These are phyloP conservation scores for Cutaneotrichosporon sp. DNA, from an alignment of 1,284 basidiomycete genomes.

Conservation along the genomic window DNA sequence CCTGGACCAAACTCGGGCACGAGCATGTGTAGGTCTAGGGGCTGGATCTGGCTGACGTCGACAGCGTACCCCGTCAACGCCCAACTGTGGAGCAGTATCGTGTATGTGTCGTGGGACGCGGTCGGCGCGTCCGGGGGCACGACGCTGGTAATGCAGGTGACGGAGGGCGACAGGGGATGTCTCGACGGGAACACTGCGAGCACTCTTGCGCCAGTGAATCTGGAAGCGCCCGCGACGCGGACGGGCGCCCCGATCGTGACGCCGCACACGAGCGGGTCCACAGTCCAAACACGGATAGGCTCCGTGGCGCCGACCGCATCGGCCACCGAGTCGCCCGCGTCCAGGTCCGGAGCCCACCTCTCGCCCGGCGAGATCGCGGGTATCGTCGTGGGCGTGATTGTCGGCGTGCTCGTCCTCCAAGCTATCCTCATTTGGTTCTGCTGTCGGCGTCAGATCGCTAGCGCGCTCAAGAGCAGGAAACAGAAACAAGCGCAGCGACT, in stretches of 20 bases:
- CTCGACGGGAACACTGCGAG: constrained; percentile 31
- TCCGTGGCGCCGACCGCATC: constrained; percentile 21
- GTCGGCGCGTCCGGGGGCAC: constrained; percentile 28
- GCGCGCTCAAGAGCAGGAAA: constrained; percentile 23
- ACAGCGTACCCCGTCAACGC: constrained; percentile 36
- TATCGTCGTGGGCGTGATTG: constrained; percentile 34
- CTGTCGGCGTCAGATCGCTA: constrained; percentile 35
- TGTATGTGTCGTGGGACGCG: constrained; percentile 36
- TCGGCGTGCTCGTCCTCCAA: constrained; percentile 31
- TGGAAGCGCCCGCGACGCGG: constrained; percentile 1
- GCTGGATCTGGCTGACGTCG: not conserved
- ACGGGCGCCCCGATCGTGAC: constrained; percentile 20
- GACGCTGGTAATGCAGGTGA: constrained; percentile 17
- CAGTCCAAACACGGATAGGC: constrained; percentile 1
- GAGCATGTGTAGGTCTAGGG: not conserved
- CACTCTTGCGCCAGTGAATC: constrained; percentile 20
- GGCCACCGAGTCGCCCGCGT: not conserved
- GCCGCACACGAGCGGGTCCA: constrained; percentile 30
- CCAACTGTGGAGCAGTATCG: constrained; percentile 27
- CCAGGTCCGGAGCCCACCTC: too few relatives aligned
- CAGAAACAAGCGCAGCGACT: constrained; percentile 18
- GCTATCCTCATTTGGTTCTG: constrained; percentile 37
- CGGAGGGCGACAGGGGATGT: constrained; percentile 20
- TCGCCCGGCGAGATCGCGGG: constrained; percentile 34
- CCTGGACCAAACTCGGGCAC: not conserved